Evolutionary conservation across 306 rosid species (phyloP).

Genomic region (Crotalaria pallida): DNA sequence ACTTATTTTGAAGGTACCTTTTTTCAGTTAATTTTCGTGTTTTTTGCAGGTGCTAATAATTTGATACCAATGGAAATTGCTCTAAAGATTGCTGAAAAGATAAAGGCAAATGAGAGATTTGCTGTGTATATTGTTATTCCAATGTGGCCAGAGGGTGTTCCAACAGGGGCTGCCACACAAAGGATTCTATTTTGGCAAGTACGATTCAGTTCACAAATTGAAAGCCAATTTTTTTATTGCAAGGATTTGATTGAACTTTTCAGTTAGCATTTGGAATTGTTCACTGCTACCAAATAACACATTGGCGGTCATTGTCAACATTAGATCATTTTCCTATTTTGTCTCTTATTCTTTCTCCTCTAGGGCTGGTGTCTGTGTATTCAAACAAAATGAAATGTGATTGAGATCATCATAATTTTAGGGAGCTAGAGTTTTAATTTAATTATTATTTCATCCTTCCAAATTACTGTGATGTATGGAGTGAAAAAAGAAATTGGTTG

Average conservation of each 20-base stretch:
- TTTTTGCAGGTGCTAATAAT: constrained; percentile 80
- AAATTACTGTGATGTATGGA: background rate
- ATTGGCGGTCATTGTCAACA: background rate
- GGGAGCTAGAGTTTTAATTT: background rate
- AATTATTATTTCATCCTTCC: background rate
- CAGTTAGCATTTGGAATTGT: constrained; percentile 1
- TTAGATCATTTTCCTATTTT: background rate
- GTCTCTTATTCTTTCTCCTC: background rate
- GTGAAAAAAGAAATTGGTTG: background rate
- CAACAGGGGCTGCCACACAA: constrained; percentile 88
- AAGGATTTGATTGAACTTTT: constrained; percentile 12
- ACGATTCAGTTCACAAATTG: constrained; percentile 22
- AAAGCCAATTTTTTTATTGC: background rate
- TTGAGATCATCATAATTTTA: background rate
- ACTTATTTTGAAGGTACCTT: constrained; percentile 1
- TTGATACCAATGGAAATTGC: constrained; percentile 98
- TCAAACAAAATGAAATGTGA: background rate
- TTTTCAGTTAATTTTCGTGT: constrained; percentile 7
- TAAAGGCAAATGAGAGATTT: constrained; percentile 83
- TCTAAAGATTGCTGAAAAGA: constrained; percentile 84
- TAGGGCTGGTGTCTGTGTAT: background rate
- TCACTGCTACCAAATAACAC: background rate
- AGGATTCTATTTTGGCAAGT: constrained; percentile 99
- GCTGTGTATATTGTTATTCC: constrained; percentile 91
- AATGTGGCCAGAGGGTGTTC: constrained; percentile 99